Percentiles rank a stretch among this genome's conserved stretches.
These are phyloP conservation scores for Fabrea salina DNA, from an alignment of 169 alveolate genomes.

Conservation along the genomic window DNA sequence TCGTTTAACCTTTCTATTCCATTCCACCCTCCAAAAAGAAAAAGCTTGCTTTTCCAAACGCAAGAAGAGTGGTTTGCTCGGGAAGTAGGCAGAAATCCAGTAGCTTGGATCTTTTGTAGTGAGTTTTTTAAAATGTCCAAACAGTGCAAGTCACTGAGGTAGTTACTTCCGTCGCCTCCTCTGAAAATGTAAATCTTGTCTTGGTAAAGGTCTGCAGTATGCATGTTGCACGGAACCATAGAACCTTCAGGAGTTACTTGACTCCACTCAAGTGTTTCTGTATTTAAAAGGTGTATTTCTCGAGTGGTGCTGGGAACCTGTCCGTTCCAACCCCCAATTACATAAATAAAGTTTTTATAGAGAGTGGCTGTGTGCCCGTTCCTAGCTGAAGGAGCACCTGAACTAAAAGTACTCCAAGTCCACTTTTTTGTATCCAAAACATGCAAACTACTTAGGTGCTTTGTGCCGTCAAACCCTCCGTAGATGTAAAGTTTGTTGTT, in stretches of 20 bases:
- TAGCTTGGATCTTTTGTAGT: constrained; percentile 49
- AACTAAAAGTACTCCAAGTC: constrained; percentile 36
- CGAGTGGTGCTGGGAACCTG: constrained; percentile 60
- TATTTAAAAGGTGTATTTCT: constrained; percentile 64
- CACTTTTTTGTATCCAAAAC: constrained; percentile 46
- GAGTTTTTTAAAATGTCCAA: constrained; percentile 40
- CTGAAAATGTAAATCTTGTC: constrained; percentile 67
- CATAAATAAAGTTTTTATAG: constrained; percentile 52
- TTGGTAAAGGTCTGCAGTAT: constrained; percentile 70
- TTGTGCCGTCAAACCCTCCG: constrained; percentile 79
- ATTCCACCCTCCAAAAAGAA: constrained; percentile 85
- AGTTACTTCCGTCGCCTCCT: constrained; percentile 84
- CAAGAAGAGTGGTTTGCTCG: constrained; percentile 80
- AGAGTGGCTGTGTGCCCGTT: constrained; percentile 85
- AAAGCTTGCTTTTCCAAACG: constrained; percentile 41
- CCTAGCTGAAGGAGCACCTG: constrained; percentile 67
- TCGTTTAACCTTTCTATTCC: constrained; percentile 75
- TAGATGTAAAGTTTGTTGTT: constrained; percentile 57
- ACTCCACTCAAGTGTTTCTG: constrained; percentile 42
- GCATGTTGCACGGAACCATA: constrained; percentile 85
- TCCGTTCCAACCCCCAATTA: constrained; percentile 83
- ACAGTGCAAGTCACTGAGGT: constrained; percentile 72
- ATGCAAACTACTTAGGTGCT: constrained; percentile 58
- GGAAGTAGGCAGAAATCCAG: constrained; percentile 68
- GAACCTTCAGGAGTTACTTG: constrained; percentile 47